Evolutionary conservation across 192 early-diverging fungal species (phyloP).

Genomic region (Backusella parvicylindrica): DNA sequence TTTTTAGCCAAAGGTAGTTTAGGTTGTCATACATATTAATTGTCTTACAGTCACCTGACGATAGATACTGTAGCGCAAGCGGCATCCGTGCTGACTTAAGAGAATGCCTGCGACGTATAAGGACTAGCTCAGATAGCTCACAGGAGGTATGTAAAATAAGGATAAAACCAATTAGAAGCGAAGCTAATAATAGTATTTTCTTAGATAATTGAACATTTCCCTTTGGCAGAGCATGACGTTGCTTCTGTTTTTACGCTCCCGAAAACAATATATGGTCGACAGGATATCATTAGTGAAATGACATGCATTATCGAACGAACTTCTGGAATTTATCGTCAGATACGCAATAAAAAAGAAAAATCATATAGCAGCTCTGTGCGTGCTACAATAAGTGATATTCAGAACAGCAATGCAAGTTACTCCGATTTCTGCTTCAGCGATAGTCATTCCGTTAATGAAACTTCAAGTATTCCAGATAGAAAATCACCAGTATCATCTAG

Average conservation of each 20-base stretch:
- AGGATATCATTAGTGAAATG: conserved; percentile 22
- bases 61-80: conserved; percentile 27
- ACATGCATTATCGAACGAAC: conserved; percentile 15
- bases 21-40: background rate
- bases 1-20: background rate
- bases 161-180: background rate
- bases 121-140: conserved; percentile 2
- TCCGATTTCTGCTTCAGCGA: background rate
- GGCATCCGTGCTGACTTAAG: conserved; percentile 26
- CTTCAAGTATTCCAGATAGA: background rate
- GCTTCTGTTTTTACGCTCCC: conserved; percentile 33
- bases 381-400: background rate
- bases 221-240: conserved; percentile 28
- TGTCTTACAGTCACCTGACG: conserved; percentile 25
- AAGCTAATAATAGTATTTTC: background rate
- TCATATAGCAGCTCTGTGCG: background rate
- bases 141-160: background rate
- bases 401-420: background rate
- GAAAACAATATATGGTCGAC: conserved; percentile 25
- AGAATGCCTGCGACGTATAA: conserved; percentile 18
- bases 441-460: background rate
- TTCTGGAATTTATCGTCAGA: conserved; percentile 9
- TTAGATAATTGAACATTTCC: conserved; percentile 22
- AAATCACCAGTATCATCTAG: conserved; percentile 15
- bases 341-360: background rate